A percentile compares a stretch with the other conserved stretches of the same genome.
Conservation (phyloP, 805 yeast species). For the Spathaspora sp. region DNA sequence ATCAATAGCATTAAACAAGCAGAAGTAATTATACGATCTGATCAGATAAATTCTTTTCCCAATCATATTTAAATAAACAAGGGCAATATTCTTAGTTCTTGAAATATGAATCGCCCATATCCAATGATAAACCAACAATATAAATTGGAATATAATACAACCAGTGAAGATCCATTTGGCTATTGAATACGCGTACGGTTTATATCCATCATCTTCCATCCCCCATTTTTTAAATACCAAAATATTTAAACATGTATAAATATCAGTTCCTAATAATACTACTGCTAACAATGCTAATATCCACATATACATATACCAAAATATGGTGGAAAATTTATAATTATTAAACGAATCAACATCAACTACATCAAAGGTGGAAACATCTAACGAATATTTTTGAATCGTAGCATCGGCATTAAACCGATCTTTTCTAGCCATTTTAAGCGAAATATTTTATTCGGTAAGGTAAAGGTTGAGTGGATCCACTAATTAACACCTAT, state of each 20-base stretch:
- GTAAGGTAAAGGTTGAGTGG: no score
- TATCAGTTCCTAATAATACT: slow-evolving; percentile 59
- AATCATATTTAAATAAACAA: slow-evolving; percentile 63
- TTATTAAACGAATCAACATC: slow-evolving; percentile 46
- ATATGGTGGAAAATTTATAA: slow-evolving; percentile 38
- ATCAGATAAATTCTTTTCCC: slow-evolving; percentile 59
- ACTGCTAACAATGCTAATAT: slow-evolving; percentile 50
- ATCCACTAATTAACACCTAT: no score
- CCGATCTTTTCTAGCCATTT: slow-evolving; percentile 4
- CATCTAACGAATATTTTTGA: slow-evolving; percentile 26
- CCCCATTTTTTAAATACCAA: slow-evolving; percentile 73
- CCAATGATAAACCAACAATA: slow-evolving; percentile 53
- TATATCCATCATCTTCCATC: slow-evolving; percentile 36
- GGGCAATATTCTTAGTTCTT: slow-evolving; percentile 60
- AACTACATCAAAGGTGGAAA: slow-evolving; percentile 47
- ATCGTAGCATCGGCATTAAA: slow-evolving; percentile 8
- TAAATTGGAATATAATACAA: slow-evolving; percentile 71
- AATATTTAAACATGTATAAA: slow-evolving; percentile 73
- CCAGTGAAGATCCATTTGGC: slow-evolving; percentile 73
- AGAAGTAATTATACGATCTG: slow-evolving; percentile 58
- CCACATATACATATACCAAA: slow-evolving; percentile 41
- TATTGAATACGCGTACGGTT: slow-evolving; percentile 47
- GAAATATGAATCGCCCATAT: slow-evolving; percentile 56
- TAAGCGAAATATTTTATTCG: no score
- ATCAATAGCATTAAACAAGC: slow-evolving; percentile 68